phyloP scores from a whole-genome alignment of 73 alveolate species.

The Paramecium bursaria region DNA sequence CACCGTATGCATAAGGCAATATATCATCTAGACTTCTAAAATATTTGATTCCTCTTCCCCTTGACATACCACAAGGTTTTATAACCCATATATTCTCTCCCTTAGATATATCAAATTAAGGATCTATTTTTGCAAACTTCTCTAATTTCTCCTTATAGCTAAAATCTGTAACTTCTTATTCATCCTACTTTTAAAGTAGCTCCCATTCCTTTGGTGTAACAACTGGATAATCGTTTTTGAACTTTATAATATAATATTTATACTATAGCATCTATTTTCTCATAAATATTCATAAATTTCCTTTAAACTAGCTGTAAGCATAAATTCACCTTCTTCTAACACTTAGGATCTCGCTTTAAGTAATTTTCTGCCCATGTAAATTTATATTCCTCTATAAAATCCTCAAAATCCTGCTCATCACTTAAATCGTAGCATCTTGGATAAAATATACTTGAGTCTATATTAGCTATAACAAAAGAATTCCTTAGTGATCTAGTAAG shows the following conservation, averaged over 20 bases:
- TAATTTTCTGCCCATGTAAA: conserved; percentile 62
- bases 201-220: conserved; percentile 63
- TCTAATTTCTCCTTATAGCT: not conserved
- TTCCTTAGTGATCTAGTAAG: conserved; percentile 62
- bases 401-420: conserved; percentile 68
- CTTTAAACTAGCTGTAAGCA: not conserved
- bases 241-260: not conserved
- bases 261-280: conserved; percentile 19
- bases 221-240: conserved; percentile 15
- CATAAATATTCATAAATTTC: conserved; percentile 8
- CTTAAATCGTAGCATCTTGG: conserved; percentile 70
- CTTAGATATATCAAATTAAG: conserved; percentile 79
- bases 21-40: conserved; percentile 86
- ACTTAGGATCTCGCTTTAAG: conserved; percentile 19
- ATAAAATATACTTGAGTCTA: conserved; percentile 52
- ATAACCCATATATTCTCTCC: conserved; percentile 91
- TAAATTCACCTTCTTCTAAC: not conserved
- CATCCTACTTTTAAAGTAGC: conserved; percentile 15
- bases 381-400: conserved; percentile 66
- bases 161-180: not conserved
- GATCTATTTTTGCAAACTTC: conserved; percentile 52
- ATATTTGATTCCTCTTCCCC: conserved; percentile 94
- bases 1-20: conserved; percentile 78
- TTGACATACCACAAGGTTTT: conserved; percentile 92
- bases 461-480: conserved; percentile 27